Base-by-base conservation (phyloP, 192 early-diverging fungal species). In the Backusella mclennaniae region DNA sequence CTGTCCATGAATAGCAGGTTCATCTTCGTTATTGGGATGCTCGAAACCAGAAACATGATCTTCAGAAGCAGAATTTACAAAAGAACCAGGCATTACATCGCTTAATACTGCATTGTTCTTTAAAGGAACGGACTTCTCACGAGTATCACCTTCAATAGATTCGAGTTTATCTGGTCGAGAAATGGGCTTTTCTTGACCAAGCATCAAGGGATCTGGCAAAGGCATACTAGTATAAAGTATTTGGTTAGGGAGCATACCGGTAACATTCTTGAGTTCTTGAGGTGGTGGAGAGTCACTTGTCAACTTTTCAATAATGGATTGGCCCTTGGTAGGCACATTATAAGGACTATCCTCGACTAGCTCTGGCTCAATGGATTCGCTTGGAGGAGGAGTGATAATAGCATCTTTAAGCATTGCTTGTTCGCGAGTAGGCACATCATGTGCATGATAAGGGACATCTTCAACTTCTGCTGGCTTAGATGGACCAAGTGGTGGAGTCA, bases 41-140 rank as follows among this genome's bases (percentile, higher is more conserved):
- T 63, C 56, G 29, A 63, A 14, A 12, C 23, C 56, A 12, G 26
- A 63, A 26, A 31, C 26, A 29, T 63, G 2, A 26, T 63, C 56
- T 29, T 63, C 56, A 29, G 21, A 63, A 15, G 8, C 56, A 29
- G 36, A 14, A 21, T 3, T 12, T 3, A 11, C 35, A 11, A 35
- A 69, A 23, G 68, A 69, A 15, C 35, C 38, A 36, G 68, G 68
- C 68, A 69, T 69, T 69, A 4, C 12, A 69, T 69, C 11, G 11
- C 23, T 63, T 9, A 53, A 53, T 21, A 8, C 8, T 23, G 21
- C 2, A 53, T 21, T 9, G 7, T 6, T 5, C 8, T 23, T 53
- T 21, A 53, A 53, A 53, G 52, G 52, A 53, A 53, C 6, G 0
- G 19, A n/a, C 6, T 53, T 53, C 3, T 29, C 56, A 63, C 23